A percentile compares a stretch with the other conserved stretches of the same genome.
Evolutionary conservation across 257 asterid species (phyloP).

Genomic region (Linderniella brevidens): DNA sequence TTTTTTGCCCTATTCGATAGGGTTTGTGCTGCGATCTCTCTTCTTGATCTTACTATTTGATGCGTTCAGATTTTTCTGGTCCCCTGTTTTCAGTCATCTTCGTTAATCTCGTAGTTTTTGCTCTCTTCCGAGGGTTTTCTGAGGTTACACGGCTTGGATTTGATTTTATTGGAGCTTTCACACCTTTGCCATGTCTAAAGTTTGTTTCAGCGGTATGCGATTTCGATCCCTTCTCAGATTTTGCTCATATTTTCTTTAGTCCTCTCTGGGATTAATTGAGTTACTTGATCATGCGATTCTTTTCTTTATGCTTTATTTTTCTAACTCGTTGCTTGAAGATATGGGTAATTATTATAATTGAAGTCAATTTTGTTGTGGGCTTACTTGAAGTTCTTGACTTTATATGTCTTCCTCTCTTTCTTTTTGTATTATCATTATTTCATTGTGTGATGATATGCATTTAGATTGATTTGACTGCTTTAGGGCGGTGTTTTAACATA

Average conservation of each 20-base stretch:
- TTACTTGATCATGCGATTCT: not conserved
- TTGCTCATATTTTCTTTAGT: not conserved
- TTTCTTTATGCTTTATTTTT: no score
- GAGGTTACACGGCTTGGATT: constrained; percentile 23
- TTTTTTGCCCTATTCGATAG: constrained; percentile 77
- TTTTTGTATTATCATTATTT: no score
- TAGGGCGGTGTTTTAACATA: no score
- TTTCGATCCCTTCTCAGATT: constrained; percentile 14
- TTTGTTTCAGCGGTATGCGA: constrained; percentile 67
- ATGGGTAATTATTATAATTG: no score
- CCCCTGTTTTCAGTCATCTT: constrained; percentile 20
- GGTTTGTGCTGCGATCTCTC: constrained; percentile 26
- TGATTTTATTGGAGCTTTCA: constrained; percentile 15
- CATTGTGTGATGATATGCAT: no score
- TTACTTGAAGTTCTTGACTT: no score
- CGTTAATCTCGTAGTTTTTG: constrained; percentile 30
- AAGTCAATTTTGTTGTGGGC: no score
- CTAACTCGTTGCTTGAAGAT: no score
- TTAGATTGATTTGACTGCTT: no score
- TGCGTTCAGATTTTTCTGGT: constrained; percentile 8
- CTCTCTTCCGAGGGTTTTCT: constrained; percentile 48
- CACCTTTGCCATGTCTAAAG: constrained; percentile 46
- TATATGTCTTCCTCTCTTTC: no score
- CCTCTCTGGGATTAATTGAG: not conserved
- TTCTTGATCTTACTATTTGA: constrained; percentile 13